Evolutionary conservation across 2,329 filamentous ascomycete genomes (phyloP).

Genomic region (Trichoderma breve): DNA sequence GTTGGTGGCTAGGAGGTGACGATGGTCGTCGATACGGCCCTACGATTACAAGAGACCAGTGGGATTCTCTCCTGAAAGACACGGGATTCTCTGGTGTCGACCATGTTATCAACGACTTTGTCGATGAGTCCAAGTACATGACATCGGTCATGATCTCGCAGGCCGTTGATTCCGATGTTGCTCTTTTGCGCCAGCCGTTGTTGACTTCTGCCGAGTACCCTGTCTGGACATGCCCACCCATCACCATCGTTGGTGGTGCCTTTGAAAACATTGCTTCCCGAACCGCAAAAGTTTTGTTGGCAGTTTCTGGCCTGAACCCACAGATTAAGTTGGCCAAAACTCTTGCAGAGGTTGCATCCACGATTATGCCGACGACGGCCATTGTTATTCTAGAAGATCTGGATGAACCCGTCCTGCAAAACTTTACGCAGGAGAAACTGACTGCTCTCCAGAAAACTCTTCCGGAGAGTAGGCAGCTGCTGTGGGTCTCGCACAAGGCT

Average conservation of each 20-base stretch:
- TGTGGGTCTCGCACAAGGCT: not conserved
- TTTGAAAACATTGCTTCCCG: not conserved
- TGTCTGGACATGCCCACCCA: not conserved
- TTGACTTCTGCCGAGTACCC: not conserved
- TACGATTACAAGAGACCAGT: not conserved
- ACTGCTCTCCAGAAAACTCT: not conserved
- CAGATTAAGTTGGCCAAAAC: not conserved
- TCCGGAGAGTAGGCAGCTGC: not conserved
- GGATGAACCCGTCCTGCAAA: not conserved
- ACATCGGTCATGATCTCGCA: conserved; percentile 9
- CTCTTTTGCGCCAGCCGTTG: conserved; percentile 20
- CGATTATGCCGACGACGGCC: not conserved
- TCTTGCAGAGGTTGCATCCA: not conserved
- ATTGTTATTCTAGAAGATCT: not conserved
- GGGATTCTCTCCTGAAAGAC: not conserved
- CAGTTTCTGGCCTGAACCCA: not conserved
- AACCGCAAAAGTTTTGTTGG: not conserved
- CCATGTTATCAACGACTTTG: not conserved
- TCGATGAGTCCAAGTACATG: not conserved
- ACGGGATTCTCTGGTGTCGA: conserved; percentile 21
- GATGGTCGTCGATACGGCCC: conserved; percentile 24
- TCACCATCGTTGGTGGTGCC: not conserved
- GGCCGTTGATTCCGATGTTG: conserved; percentile 22
- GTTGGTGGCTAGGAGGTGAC: conserved; percentile 31
- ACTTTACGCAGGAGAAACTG: not conserved